Conservation (phyloP, 208 protist species). For the Leptomonas pyrrhocoris region DNA sequence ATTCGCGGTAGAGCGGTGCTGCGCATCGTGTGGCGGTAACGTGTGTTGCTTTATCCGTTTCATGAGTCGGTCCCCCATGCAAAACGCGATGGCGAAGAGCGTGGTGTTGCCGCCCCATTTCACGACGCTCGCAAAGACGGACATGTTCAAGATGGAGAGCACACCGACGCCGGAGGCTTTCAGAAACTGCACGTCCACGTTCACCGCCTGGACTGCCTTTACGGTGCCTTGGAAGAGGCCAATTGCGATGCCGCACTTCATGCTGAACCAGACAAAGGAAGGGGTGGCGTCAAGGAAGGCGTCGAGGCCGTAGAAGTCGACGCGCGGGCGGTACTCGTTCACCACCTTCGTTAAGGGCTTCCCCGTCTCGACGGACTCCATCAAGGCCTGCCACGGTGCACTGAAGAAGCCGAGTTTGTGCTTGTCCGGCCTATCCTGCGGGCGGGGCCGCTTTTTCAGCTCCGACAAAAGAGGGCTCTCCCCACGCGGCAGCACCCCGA, state of each 20-base stretch:
- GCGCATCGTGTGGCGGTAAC: conserved; percentile 66
- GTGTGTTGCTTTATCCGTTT: conserved; percentile 44
- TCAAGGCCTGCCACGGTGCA: conserved; percentile 68
- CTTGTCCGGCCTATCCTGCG: background rate
- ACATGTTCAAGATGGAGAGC: conserved; percentile 84
- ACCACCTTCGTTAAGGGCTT: conserved; percentile 68
- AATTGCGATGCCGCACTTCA: conserved; percentile 80
- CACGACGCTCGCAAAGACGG: conserved; percentile 74
- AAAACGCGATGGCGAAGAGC: conserved; percentile 72
- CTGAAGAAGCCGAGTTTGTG: conserved; percentile 4
- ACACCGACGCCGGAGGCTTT: conserved; percentile 79
- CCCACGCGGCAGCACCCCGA: conserved; percentile 3
- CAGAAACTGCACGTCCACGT: conserved; percentile 85
- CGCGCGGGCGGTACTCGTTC: conserved; percentile 68
- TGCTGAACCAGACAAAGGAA: conserved; percentile 84
- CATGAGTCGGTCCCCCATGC: conserved; percentile 69
- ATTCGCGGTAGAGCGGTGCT: conserved; percentile 67
- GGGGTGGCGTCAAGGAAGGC: conserved; percentile 74
- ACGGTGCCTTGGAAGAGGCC: conserved; percentile 75
- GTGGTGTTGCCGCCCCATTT: conserved; percentile 87
- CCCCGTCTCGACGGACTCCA: conserved; percentile 69
- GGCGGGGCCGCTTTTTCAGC: background rate
- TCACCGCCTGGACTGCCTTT: conserved; percentile 69
- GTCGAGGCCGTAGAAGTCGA: conserved; percentile 87
- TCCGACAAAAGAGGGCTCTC: conserved; percentile 11